phyloP scores from a whole-genome alignment of 257 asterid species.

The Gynochthodes officinalis region DNA sequence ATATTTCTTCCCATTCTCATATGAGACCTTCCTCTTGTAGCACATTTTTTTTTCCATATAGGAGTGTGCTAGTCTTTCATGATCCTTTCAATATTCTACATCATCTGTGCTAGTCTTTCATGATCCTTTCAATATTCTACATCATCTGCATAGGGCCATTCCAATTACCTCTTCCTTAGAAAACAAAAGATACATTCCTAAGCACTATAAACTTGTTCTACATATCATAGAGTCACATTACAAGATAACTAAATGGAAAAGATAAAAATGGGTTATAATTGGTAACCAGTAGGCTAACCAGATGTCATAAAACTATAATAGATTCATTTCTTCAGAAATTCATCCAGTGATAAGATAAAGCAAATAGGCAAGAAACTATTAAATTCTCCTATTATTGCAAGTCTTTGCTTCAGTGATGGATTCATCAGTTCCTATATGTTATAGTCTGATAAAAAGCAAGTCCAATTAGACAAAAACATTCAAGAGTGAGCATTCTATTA shows the following conservation, averaged over 20 bases:
- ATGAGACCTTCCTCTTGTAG: neutral
- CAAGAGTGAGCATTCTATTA: neutral
- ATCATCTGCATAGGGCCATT: neutral
- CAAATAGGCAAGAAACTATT: neutral
- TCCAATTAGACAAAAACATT: neutral
- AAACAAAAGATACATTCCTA: neutral
- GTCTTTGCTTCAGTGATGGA: neutral
- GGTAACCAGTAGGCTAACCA: neutral
- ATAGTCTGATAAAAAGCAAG: neutral
- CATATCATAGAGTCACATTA: neutral
- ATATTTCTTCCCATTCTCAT: neutral
- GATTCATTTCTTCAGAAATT: too few species aligned
- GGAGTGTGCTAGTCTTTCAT: neutral
- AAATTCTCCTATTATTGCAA: neutral
- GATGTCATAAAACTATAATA: too few species aligned
- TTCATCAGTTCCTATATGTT: neutral
- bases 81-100: neutral
- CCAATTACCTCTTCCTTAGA: neutral
- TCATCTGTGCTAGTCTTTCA: neutral
- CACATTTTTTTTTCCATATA: too few species aligned
- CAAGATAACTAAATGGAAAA: neutral
- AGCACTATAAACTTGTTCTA: neutral
- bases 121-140: neutral
- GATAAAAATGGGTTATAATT: neutral
- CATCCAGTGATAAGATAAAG: too few species aligned